A percentile compares a stretch with the other conserved stretches of the same genome.
phyloP scores from a whole-genome alignment of 2,329 filamentous ascomycete genomes.

The Diaporthe ilicicola region DNA sequence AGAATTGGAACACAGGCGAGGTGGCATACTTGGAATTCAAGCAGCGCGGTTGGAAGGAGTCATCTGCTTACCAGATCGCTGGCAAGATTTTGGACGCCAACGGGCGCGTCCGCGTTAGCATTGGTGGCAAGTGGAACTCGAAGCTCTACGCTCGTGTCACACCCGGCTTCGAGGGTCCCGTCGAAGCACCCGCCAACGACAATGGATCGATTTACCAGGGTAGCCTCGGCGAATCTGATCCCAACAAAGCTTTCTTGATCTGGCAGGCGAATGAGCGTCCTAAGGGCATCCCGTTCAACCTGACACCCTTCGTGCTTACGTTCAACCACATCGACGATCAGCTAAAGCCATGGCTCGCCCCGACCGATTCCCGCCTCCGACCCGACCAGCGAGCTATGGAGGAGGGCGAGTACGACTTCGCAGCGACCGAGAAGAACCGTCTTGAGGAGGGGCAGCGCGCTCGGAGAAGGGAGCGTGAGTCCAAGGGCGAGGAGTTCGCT shows the following conservation, averaged over 20 bases:
- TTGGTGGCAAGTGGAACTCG: slow-evolving; percentile 97
- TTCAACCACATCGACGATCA: slow-evolving; percentile 91
- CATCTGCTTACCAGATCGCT: slow-evolving; percentile 85
- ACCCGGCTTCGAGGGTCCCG: slow-evolving; percentile 83
- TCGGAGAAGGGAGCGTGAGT: slow-evolving; percentile 76
- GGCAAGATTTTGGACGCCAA: slow-evolving; percentile 84
- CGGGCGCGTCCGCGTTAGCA: slow-evolving; percentile 85
- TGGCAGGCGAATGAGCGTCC: slow-evolving; percentile 91
- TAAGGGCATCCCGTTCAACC: slow-evolving; percentile 89
- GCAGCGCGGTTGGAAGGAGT: slow-evolving; percentile 92
- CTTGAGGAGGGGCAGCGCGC: slow-evolving; percentile 91
- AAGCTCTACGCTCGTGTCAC: slow-evolving; percentile 94
- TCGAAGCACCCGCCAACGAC: slow-evolving; percentile 62
- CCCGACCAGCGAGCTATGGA: slow-evolving; percentile 99
- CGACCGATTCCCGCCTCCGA: slow-evolving; percentile 90
- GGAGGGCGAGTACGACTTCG: slow-evolving; percentile 94
- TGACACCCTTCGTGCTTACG: slow-evolving; percentile 92
- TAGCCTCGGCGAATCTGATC: slow-evolving; percentile 62
- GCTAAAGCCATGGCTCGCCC: slow-evolving; percentile 80
- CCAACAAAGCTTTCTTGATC: slow-evolving; percentile 83
- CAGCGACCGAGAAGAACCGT: slow-evolving; percentile 91
- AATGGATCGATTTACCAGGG: slow-evolving; percentile 49
- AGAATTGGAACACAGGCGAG: slow-evolving; percentile 96
- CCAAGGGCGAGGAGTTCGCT: slow-evolving; percentile 79
- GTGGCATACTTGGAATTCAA: slow-evolving; percentile 93